Conservation (phyloP, 176 grass and related monocot genomes). For the Aegilops bicornis region DNA sequence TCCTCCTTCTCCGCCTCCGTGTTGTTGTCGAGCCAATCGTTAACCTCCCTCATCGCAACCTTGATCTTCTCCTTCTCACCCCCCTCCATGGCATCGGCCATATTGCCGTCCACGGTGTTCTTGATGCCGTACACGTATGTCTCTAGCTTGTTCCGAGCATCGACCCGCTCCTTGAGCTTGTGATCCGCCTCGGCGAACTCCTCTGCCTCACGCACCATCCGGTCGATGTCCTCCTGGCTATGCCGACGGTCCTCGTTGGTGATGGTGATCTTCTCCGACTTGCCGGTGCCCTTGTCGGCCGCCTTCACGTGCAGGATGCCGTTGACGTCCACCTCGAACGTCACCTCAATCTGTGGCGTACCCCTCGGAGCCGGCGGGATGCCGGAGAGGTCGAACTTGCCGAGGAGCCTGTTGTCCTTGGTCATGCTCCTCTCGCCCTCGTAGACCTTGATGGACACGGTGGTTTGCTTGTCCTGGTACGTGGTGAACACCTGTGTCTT, state of each 20-base stretch:
- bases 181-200: not conserved
- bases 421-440: slow-evolving; percentile 2
- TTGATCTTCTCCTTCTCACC: not conserved
- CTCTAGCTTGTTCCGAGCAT: slow-evolving; percentile 3
- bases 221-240: slow-evolving; percentile 10
- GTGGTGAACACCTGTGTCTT: not conserved
- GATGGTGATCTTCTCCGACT: slow-evolving; percentile 14
- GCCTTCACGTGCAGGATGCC: slow-evolving; percentile 5
- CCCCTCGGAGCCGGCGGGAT: slow-evolving; percentile 13
- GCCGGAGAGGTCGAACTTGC: not conserved
- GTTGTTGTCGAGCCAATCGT: not conserved
- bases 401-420: slow-evolving; percentile 1
- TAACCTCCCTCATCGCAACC: not conserved
- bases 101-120: not conserved
- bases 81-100: not conserved
- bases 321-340: slow-evolving; percentile 10
- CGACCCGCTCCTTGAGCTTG: not conserved
- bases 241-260: not conserved
- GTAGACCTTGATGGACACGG: slow-evolving; percentile 10
- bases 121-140: not conserved
- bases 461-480: slow-evolving; percentile 4
- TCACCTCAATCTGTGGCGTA: not conserved
- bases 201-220: slow-evolving; percentile 4
- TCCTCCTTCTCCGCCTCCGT: not conserved
- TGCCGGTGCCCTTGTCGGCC: not conserved